Percentiles rank a stretch among this genome's conserved stretches.
phyloP scores from a whole-genome alignment of 2,329 filamentous ascomycete genomes.

The Trichoderma semiorbis region DNA sequence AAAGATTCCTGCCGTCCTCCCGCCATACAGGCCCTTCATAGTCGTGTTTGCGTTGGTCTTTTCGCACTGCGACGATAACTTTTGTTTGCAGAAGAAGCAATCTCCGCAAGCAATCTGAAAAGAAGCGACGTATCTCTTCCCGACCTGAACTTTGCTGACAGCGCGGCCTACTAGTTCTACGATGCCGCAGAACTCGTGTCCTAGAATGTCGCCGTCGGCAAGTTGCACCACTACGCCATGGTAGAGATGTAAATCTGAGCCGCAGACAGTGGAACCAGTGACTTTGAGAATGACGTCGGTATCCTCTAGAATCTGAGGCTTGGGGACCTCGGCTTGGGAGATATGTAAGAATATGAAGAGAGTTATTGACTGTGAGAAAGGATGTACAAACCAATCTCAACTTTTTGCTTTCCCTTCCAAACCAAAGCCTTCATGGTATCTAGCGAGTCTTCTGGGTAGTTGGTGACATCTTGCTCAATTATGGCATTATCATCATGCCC shows the following conservation, averaged over 20 bases:
- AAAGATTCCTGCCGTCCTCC: slow-evolving; percentile 69
- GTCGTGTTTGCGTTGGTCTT: background rate
- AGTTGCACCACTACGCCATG: slow-evolving; percentile 57
- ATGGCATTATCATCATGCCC: slow-evolving; percentile 67
- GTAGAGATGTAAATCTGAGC: slow-evolving; percentile 56
- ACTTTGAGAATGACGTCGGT: slow-evolving; percentile 78
- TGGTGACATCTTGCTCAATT: slow-evolving; percentile 66
- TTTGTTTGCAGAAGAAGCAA: slow-evolving; percentile 58
- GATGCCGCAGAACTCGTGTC: slow-evolving; percentile 58
- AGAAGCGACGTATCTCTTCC: slow-evolving; percentile 73
- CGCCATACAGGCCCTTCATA: slow-evolving; percentile 63
- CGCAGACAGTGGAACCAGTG: slow-evolving; percentile 59
- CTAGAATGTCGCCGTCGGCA: slow-evolving; percentile 63
- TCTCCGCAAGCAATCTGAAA: slow-evolving; percentile 77
- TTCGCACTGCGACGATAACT: background rate
- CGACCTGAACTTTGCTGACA: slow-evolving; percentile 55
- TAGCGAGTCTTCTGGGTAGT: slow-evolving; percentile 50
- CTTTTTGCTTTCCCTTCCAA: slow-evolving; percentile 79
- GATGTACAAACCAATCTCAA: slow-evolving; percentile 57
- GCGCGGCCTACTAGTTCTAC: slow-evolving; percentile 54
- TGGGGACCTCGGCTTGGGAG: slow-evolving; percentile 56
- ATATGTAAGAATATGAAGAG: background rate
- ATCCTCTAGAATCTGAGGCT: slow-evolving; percentile 69
- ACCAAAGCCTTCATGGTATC: slow-evolving; percentile 73
- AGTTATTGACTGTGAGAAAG: background rate